phyloP scores from a whole-genome alignment of 148 eudicot species.

The Camellia granthamiana region DNA sequence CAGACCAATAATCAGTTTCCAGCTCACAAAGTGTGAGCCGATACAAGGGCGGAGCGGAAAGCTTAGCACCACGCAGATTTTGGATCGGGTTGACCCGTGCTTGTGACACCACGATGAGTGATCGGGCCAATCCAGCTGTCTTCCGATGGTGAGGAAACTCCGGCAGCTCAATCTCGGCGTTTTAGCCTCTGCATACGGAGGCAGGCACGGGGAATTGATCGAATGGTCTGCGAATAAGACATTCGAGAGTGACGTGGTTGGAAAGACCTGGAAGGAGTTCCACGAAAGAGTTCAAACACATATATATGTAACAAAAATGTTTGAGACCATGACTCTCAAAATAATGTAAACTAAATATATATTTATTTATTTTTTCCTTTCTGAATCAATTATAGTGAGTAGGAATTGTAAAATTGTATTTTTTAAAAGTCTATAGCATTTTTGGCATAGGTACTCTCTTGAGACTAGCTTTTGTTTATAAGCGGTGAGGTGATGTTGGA shows the following conservation, averaged over 20 bases:
- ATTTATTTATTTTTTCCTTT: too few relatives aligned
- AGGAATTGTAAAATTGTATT: too few relatives aligned
- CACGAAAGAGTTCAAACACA: constrained; percentile 22
- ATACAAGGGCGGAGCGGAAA: constrained; percentile 30
- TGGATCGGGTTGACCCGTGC: constrained; percentile 29
- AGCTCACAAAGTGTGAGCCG: constrained; percentile 52
- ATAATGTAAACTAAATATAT: too few relatives aligned
- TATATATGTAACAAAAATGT: too few relatives aligned
- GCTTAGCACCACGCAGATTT: constrained; percentile 9
- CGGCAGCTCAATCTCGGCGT: not conserved
- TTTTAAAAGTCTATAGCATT: too few relatives aligned
- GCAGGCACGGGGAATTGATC: constrained; percentile 37
- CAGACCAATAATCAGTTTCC: constrained; percentile 42
- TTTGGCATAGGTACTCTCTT: too few relatives aligned
- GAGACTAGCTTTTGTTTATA: too few relatives aligned
- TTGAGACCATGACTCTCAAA: too few relatives aligned
- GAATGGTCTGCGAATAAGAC: constrained; percentile 51
- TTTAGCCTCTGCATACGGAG: constrained; percentile 52
- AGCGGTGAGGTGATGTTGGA: too few relatives aligned
- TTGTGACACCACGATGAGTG: constrained; percentile 52
- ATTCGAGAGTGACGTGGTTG: not conserved
- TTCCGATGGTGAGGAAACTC: too few relatives aligned
- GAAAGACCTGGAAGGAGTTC: constrained; percentile 65
- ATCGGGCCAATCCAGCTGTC: constrained; percentile 19
- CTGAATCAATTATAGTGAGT: too few relatives aligned